These are phyloP conservation scores for Tephrocybe sp. DNA, from an alignment of 768 basidiomycete genomes.

Conservation along the genomic window DNA sequence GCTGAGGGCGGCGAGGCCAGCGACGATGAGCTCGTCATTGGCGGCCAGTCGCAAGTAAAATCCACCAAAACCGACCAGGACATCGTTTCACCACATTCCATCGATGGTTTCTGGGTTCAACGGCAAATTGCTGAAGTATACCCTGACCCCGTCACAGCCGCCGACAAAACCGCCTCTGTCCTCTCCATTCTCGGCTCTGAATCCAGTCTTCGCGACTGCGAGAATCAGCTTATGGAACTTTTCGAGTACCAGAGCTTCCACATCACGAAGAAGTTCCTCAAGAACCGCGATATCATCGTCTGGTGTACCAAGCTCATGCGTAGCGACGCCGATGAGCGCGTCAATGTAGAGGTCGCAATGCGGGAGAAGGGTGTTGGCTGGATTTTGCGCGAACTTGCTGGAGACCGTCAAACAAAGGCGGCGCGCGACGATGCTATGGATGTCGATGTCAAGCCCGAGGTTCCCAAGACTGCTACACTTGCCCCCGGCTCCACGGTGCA, in stretches of 20 bases:
- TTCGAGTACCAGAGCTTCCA: slow-evolving; percentile 94
- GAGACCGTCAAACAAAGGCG: slow-evolving; percentile 71
- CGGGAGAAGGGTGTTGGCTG: slow-evolving; percentile 94
- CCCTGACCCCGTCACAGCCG: slow-evolving; percentile 90
- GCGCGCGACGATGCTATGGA: slow-evolving; percentile 69
- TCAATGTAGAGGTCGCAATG: slow-evolving; percentile 97
- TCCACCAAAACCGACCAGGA: slow-evolving; percentile 68
- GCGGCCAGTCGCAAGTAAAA: slow-evolving; percentile 55
- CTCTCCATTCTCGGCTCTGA: slow-evolving; percentile 86
- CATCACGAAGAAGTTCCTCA: slow-evolving; percentile 84
- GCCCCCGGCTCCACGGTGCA: slow-evolving; percentile 85
- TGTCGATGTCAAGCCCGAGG: slow-evolving; percentile 60
- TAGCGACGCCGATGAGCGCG: slow-evolving; percentile 81
- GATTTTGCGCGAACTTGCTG: slow-evolving; percentile 87
- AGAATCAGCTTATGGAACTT: slow-evolving; percentile 94
- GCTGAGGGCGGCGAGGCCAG: slow-evolving; percentile 44
- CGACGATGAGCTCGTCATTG: slow-evolving; percentile 77
- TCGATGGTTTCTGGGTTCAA: slow-evolving; percentile 99
- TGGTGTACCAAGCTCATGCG: slow-evolving; percentile 98
- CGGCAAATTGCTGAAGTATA: slow-evolving; percentile 89
- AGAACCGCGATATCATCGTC: slow-evolving; percentile 93
- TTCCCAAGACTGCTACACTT: slow-evolving; percentile 83
- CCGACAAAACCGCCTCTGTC: slow-evolving; percentile 84
- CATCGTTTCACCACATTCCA: slow-evolving; percentile 80
- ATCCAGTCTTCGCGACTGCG: slow-evolving; percentile 84